These are phyloP conservation scores for Cylindrodendrum hubeiense DNA, from an alignment of 2,329 filamentous ascomycete genomes.

Conservation along the genomic window DNA sequence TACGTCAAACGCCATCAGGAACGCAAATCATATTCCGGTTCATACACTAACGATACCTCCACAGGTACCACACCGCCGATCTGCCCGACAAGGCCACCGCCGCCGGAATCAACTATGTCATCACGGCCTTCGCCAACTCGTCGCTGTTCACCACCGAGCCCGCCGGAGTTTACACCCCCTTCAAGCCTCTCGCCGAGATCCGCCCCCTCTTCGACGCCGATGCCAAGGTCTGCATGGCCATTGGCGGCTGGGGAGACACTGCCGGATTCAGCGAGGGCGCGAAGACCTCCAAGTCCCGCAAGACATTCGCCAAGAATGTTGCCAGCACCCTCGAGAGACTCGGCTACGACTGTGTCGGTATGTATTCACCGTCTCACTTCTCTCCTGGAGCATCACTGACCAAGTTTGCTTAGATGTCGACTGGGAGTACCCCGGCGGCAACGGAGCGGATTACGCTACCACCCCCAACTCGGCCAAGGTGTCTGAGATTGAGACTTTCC, in stretches of 20 bases:
- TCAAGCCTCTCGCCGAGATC: conserved; percentile 63
- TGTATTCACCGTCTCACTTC: conserved; percentile 28
- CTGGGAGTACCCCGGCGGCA: conserved; percentile 74
- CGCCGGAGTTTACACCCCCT: conserved; percentile 61
- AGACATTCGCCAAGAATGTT: conserved; percentile 69
- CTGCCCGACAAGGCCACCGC: conserved; percentile 54
- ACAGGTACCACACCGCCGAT: conserved; percentile 55
- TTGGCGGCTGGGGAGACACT: conserved; percentile 76
- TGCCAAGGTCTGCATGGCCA: conserved; percentile 72
- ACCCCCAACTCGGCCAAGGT: conserved; percentile 69
- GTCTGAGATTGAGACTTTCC: conserved; percentile 72
- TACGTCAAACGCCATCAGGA: conserved; percentile 40
- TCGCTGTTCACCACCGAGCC: conserved; percentile 59
- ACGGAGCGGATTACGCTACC: conserved; percentile 76
- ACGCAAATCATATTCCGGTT: not conserved
- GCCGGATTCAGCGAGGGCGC: conserved; percentile 65
- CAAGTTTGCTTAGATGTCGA: conserved; percentile 66
- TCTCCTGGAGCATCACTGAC: not conserved
- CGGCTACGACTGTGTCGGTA: conserved; percentile 72
- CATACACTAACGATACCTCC: not conserved
- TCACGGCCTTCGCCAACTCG: conserved; percentile 66
- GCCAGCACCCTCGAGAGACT: conserved; percentile 64
- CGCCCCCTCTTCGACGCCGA: conserved; percentile 64
- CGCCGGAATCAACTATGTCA: conserved; percentile 64
- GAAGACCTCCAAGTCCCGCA: conserved; percentile 59